Evolutionary conservation across 1,284 basidiomycete genomes (phyloP), one percentile per base, ranked within the genome.

Genomic region (Boletus semigastroideus): DNA sequence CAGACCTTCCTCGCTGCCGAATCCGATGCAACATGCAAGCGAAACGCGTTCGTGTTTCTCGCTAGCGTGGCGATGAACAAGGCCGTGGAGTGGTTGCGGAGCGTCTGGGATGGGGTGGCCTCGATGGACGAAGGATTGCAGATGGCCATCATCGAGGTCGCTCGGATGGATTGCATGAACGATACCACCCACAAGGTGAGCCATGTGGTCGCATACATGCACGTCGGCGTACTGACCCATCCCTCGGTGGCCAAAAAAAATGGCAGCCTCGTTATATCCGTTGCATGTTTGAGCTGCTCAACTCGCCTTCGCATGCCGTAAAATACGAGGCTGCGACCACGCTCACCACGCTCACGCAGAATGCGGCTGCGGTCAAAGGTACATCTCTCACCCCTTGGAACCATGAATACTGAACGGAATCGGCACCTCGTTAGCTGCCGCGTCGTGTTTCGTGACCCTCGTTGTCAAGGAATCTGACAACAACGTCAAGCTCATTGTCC

Each of bases 301-400:
- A 90, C 63, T 89, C 91, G 9, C 78, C 91, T 1, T 96, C 92
- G 14, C 92, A 96, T 70, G 92, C 94, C 4, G 96, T 99, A 64
- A 98, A 98, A 72, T 99, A 99, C 67, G 96, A 99, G 69, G 95
- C 97, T 10, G 96, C 97, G 1, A 94, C 91, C 8, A 98, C 93
- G 4, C 80, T 99, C 45, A 98, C 96, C 0, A 89, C 91, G 2
- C 80, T 99, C 43, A 98, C 96, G 0, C 93, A 97, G 72, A 98
- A 97, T 69, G 89, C 95, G 4, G 92, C 93, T 19, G 96, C 97
- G 19, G 85, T 99, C 59, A 98, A 98, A 79, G 92, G 92, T 92
- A 36, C 16, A 67, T 55, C 20, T 46, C 42, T 43, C 17, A n/a
- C 20, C 44, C 36, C 49, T 13, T 11, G 25, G 17, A 30, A 51